Base-by-base conservation (phyloP, 768 basidiomycete genomes). In the Solioccasus polychromus region DNA sequence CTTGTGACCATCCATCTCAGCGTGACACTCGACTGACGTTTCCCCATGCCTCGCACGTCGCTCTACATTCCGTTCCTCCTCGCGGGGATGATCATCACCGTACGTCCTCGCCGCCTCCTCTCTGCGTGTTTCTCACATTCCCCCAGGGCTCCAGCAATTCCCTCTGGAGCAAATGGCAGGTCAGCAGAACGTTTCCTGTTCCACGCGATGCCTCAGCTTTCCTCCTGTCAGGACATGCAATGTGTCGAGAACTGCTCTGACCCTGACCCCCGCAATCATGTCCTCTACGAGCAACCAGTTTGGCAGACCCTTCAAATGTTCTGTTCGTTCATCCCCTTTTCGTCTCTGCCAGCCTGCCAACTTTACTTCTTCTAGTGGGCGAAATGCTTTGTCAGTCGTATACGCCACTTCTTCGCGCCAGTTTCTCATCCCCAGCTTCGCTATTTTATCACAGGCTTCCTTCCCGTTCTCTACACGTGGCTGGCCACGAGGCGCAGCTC, bases 281-380 rank as follows among this genome's bases (percentile, higher is more conserved):
- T 92, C 39, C 76, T 90, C 24, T 98, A 88, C 64, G 93, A 97
- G 60, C 95, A 97, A 64, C 93, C 92, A 5, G 91, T 95, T 20
- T 88, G 91, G 88, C 90, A 92, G 67, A 90, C 82, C 12, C 76
- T 92, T 31, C 88, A 90, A 66, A 92, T 91, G 88, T 91, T 90
- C 68, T 74, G 87, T 89, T 61, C 66, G 85, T 77, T 35, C 35
- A 36, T 50, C 52, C 39, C 44, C 59, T 51, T 48, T 44, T 44
- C 20, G 32, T 42, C 4, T 34, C 36, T 50, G 39, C 42, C 43
- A 34, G 28, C 37, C 15, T 46, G n/a, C 51, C 71, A 54, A 77
- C 73, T 53, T 9, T 8, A 8, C 66, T 70, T 61, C 66, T 52
- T 42, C 47, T 59, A 90, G 87, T 92, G 68, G 94, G 94, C 64